Percentiles rank a stretch among this genome's conserved stretches.
Evolutionary conservation across 257 asterid species (phyloP).

Genomic region (Plantago ovata): DNA sequence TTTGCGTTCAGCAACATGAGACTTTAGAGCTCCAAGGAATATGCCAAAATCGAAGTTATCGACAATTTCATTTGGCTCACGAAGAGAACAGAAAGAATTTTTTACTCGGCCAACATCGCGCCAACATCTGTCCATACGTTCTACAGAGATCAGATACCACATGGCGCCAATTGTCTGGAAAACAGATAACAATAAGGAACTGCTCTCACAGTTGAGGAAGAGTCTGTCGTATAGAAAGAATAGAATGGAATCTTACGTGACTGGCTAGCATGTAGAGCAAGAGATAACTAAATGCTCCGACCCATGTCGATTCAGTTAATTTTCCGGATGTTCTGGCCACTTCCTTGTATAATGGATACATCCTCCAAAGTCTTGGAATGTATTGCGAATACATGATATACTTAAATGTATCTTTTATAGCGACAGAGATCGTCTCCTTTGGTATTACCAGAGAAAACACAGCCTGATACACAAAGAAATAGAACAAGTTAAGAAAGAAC

Average conservation of each 20-base stretch:
- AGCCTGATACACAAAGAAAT: neutral
- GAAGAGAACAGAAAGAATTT: constrained; percentile 32
- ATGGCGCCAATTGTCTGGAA: constrained; percentile 95
- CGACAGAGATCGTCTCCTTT: constrained; percentile 18
- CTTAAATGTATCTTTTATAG: constrained; percentile 74
- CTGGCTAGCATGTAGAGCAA: constrained; percentile 98
- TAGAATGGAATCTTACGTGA: constrained; percentile 60
- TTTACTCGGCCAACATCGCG: constrained; percentile 67
- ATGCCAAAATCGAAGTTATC: constrained; percentile 94
- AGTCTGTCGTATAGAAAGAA: neutral
- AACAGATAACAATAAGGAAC: constrained; percentile 15
- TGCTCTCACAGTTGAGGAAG: neutral
- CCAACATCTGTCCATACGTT: constrained; percentile 95
- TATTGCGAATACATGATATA: constrained; percentile 79
- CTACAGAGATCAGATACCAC: constrained; percentile 94
- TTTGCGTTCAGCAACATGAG: constrained; percentile 65
- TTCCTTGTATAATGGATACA: constrained; percentile 77
- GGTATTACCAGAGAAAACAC: neutral
- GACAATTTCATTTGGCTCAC: constrained; percentile 58
- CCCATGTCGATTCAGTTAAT: constrained; percentile 99
- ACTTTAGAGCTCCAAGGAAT: constrained; percentile 73
- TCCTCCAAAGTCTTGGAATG: constrained; percentile 65
- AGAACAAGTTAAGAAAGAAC: neutral
- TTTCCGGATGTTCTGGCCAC: constrained; percentile 96
- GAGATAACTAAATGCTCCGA: constrained; percentile 92